Evolutionary conservation across 73 alveolate genomes (phyloP), one percentile per base, ranked within the genome.

Genomic region (Stentor roeselii): DNA sequence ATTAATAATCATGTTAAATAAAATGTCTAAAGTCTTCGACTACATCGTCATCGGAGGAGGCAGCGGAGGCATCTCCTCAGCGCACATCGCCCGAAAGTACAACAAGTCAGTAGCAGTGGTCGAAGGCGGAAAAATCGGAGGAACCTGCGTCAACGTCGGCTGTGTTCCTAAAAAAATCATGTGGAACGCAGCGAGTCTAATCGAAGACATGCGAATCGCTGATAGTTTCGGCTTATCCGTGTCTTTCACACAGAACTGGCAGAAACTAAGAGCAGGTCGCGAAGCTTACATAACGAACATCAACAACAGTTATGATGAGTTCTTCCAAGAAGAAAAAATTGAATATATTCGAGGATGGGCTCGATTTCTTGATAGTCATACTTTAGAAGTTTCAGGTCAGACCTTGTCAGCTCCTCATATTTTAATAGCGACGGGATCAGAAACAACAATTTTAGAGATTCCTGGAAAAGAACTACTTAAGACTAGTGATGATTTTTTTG

Each of bases 1-100:
- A n/a, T n/a, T n/a, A n/a, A n/a, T n/a, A n/a, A n/a, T n/a, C n/a
- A n/a, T n/a, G n/a, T n/a, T n/a, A n/a, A n/a, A n/a, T n/a, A n/a
- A n/a, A n/a, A n/a, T n/a, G n/a, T 30, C 86, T 30, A 67, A 39
- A 42, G 3, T 40, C 31, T 80, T 67, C 61, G 97, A 92, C 80
- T 91, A 86, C 15, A 86, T 95, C 36, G 96, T 98, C 74, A 97
- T 98, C 31, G 99, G 99, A 3, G 99, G 99, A 36, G 99, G 99
- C 84, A 90, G 98, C 3, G 99, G 99, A 11, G 99, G 99, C 60
- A 80, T 94, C 78, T 99, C 99, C 21, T 92, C 97, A 59, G 95
- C 99, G 78, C 90, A 92, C 75, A 92, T 97, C 60, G 98, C 99
- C 0, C 94, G 97, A 15, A 60, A 86, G 75, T 84, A 84, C 76